Base-by-base conservation (phyloP, 768 basidiomycete genomes). In the Rickenella mellea region DNA sequence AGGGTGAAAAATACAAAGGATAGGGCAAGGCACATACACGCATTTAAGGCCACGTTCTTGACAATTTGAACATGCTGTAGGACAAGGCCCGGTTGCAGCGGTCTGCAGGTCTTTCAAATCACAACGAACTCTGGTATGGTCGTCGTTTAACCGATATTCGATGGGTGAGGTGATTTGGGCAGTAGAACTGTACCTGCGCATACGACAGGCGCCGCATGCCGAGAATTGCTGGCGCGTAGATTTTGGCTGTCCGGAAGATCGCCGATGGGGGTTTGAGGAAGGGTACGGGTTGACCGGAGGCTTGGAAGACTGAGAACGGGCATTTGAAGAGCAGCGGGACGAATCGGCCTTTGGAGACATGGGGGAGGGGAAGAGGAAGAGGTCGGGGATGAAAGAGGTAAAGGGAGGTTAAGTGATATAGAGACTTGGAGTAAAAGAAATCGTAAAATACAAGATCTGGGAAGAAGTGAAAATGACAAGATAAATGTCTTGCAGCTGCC, bases 151-250 rank as follows among this genome's bases (percentile, higher is more conserved):
- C 20, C 5, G 19, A n/a, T 5, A 5, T 46, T 24, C 31, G 35
- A 41, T 21, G 0, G 33, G 42, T 28, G 41, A 43, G 36, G 55
- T 35, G n/a, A n/a, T n/a, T n/a, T n/a, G 41, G 52, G 43, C 38
- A 36, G 27, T 12, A 32, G 38, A 43, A 17, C 49, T 63, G 28
- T 40, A 83, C 82, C 92, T 76, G 58, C 92, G 65, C 78, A 87
- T 87, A 46, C 89, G 79, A 61, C 92, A 96, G 24, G 89, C 88
- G 44, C 89, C 89, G 57, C 92, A 94, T 6, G 91, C 91, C n/a
- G 84, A 86, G 62, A 88, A 89, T 52, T 94, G 87, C 52, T 85
- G 81, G 47, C 85, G 67, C 2, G 78, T 73, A 22, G 85, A 84
- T 57, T 87, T 87, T 42, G 83, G 76, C 43, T 80, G 74, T n/a